Conservation (phyloP, 441 rosid genomes). For the Capsella rubella region DNA sequence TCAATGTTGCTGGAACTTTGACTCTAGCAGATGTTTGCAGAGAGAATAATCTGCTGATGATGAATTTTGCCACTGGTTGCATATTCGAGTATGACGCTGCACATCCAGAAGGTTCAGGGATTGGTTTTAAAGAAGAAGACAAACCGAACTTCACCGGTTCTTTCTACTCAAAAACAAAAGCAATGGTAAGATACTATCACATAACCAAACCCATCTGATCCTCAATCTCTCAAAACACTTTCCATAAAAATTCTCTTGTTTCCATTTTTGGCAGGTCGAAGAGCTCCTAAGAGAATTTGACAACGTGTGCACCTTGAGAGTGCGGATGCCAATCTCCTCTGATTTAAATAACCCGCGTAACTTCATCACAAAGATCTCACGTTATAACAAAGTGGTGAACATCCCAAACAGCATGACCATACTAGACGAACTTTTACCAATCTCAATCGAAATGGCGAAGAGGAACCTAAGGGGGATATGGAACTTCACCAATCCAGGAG, state of each 20-base stretch:
- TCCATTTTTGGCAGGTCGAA: constrained; percentile 64
- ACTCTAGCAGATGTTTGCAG: constrained; percentile 90
- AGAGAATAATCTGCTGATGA: constrained; percentile 73
- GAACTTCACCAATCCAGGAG: constrained; percentile 98
- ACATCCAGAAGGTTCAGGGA: constrained; percentile 85
- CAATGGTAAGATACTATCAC: constrained; percentile 58
- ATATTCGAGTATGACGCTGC: constrained; percentile 87
- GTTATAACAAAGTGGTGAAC: constrained; percentile 89
- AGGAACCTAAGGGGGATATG: constrained; percentile 85
- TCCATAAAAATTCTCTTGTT: constrained; percentile 15
- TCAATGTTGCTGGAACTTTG: constrained; percentile 88
- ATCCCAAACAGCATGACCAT: constrained; percentile 96
- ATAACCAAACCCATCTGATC: constrained; percentile 15
- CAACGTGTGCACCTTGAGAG: constrained; percentile 90
- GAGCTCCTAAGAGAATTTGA: constrained; percentile 89
- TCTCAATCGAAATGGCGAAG: constrained; percentile 93
- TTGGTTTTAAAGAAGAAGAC: constrained; percentile 88
- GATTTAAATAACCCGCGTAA: constrained; percentile 89
- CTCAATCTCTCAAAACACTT: constrained; percentile 4
- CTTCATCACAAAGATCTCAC: constrained; percentile 91
- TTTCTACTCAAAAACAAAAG: constrained; percentile 89
- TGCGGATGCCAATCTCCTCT: constrained; percentile 92
- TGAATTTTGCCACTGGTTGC: constrained; percentile 92
- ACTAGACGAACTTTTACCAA: constrained; percentile 85
- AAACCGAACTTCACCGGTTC: constrained; percentile 86